These are phyloP conservation scores for Monascus purpureus DNA, from an alignment of 495 filamentous ascomycete species.

Conservation along the genomic window DNA sequence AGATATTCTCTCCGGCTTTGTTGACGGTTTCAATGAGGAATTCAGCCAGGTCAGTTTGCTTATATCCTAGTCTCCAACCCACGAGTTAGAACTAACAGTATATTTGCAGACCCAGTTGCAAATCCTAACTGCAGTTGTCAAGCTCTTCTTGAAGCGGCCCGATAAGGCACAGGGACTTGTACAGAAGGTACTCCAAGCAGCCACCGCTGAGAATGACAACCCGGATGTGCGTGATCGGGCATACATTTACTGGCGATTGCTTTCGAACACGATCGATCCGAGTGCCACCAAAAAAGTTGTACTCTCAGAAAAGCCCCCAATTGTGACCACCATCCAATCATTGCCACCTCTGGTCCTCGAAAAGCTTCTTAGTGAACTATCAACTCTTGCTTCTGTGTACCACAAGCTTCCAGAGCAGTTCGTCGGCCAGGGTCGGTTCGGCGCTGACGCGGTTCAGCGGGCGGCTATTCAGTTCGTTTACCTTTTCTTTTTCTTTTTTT, in stretches of 20 bases:
- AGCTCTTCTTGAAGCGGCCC: slow-evolving; percentile 92
- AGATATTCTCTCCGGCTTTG: slow-evolving; percentile 74
- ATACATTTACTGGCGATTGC: slow-evolving; percentile 94
- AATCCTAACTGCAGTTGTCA: slow-evolving; percentile 91
- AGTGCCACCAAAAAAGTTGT: slow-evolving; percentile 80
- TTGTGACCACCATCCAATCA: slow-evolving; percentile 82
- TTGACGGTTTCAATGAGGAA: slow-evolving; percentile 85
- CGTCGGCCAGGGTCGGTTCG: slow-evolving; percentile 85
- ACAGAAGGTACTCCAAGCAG: slow-evolving; percentile 81
- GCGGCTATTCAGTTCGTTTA: slow-evolving; percentile 70
- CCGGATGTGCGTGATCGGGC: slow-evolving; percentile 93
- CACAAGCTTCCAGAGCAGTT: slow-evolving; percentile 96
- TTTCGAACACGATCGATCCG: slow-evolving; percentile 73
- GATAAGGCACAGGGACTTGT: slow-evolving; percentile 86
- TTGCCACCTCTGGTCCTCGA: slow-evolving; percentile 75
- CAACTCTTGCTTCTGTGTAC: slow-evolving; percentile 97
- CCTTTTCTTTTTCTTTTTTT: slow-evolving; percentile 1
- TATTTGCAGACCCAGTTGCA: slow-evolving; percentile 67
- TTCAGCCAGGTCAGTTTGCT: slow-evolving; percentile 55
- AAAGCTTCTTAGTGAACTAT: slow-evolving; percentile 73
- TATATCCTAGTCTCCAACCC: neutral
- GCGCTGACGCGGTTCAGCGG: slow-evolving; percentile 86
- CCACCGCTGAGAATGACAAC: slow-evolving; percentile 91
- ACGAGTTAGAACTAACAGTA: slow-evolving; percentile 1
- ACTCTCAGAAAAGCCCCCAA: slow-evolving; percentile 85